Percentiles rank a stretch among this genome's conserved stretches.
Evolutionary conservation across 2,329 filamentous ascomycete species (phyloP).

Genomic region (Colletotrichum aenigma): DNA sequence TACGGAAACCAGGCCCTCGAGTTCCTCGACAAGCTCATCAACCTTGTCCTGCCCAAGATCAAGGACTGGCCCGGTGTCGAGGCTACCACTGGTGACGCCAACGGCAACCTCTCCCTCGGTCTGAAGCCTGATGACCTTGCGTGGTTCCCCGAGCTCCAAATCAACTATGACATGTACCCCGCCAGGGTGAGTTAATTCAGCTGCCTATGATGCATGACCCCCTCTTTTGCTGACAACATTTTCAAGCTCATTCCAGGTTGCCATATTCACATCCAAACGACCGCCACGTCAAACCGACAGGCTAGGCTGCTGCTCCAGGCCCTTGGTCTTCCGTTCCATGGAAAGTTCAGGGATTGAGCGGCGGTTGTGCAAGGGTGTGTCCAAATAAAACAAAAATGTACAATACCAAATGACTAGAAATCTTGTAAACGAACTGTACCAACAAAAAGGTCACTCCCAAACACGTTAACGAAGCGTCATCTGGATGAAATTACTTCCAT

Average conservation of each 20-base stretch:
- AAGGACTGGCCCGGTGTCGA: conserved; percentile 87
- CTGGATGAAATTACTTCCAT: background rate
- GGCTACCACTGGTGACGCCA: conserved; percentile 76
- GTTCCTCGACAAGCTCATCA: conserved; percentile 88
- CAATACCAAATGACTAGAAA: conserved; percentile 14
- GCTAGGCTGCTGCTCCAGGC: conserved; percentile 70
- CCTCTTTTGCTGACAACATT: conserved; percentile 39
- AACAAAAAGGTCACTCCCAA: conserved; percentile 13
- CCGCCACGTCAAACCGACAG: conserved; percentile 83
- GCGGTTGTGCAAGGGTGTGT: background rate
- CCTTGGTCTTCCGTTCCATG: conserved; percentile 72
- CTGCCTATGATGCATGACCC: conserved; percentile 53
- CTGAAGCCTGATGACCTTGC: conserved; percentile 76
- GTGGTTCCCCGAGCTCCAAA: conserved; percentile 91
- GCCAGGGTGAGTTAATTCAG: conserved; percentile 35
- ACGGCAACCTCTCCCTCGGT: conserved; percentile 87
- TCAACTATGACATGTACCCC: conserved; percentile 83
- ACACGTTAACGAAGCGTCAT: background rate
- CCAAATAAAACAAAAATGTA: background rate
- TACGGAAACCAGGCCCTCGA: conserved; percentile 83
- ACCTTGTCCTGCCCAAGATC: conserved; percentile 90
- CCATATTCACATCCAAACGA: conserved; percentile 83
- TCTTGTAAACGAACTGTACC: conserved; percentile 20
- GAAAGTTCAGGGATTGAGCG: conserved; percentile 61
- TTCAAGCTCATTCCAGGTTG: conserved; percentile 78